Evolutionary conservation across 2,329 filamentous ascomycete species (phyloP).

Genomic region (Hyphodiscus sp.): DNA sequence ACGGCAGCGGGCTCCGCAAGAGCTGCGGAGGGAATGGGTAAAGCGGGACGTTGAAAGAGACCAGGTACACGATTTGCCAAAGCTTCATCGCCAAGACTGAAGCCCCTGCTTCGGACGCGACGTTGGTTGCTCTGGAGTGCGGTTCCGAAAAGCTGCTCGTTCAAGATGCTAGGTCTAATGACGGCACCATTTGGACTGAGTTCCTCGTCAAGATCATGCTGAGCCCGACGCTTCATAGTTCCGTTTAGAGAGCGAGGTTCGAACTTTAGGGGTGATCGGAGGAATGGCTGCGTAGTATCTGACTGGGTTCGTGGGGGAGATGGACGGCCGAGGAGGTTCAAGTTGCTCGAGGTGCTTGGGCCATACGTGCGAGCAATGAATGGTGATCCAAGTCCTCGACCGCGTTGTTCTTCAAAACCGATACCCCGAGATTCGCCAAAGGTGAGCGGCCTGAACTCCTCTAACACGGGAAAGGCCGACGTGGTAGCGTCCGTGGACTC

Average conservation of each 20-base stretch:
- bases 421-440: constrained; percentile 9
- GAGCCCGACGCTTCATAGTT: constrained; percentile 28
- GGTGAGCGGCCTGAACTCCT: constrained; percentile 10
- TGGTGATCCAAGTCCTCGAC: constrained; percentile 22
- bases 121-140: constrained; percentile 18
- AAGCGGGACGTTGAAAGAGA: constrained; percentile 15
- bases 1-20: not conserved
- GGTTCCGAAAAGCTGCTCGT: constrained; percentile 27
- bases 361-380: constrained; percentile 55
- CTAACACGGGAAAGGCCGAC: constrained; percentile 4
- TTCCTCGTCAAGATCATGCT: constrained; percentile 24
- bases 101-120: constrained; percentile 28
- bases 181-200: constrained; percentile 20
- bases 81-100: constrained; percentile 28
- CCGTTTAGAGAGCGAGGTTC: constrained; percentile 21
- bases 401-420: constrained; percentile 2
- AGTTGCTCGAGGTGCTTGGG: constrained; percentile 46
- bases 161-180: constrained; percentile 24
- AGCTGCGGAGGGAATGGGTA: not conserved
- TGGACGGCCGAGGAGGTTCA: constrained; percentile 9
- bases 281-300: constrained; percentile 11
- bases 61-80: constrained; percentile 15
- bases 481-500: constrained; percentile 4
- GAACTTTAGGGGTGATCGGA: constrained; percentile 27
- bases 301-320: constrained; percentile 12